Evolutionary conservation across 2,329 filamentous ascomycete species (phyloP).

Genomic region (Exserohilum turcica): DNA sequence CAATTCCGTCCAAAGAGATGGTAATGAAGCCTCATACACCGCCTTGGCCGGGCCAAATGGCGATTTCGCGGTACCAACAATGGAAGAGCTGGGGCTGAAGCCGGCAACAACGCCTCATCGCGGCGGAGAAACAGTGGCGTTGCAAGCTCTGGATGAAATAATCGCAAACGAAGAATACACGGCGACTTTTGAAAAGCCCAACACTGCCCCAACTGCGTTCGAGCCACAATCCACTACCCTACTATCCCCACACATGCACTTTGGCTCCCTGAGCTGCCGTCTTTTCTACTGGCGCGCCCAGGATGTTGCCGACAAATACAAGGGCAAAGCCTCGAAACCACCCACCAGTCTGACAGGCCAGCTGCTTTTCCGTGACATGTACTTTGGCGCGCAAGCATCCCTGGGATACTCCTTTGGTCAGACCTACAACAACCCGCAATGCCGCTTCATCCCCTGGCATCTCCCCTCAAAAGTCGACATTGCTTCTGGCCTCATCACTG

Average conservation of each 20-base stretch:
- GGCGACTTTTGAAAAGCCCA: conserved; percentile 76
- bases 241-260: conserved; percentile 74
- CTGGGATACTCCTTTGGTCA: conserved; percentile 69
- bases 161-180: conserved; percentile 68
- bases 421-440: conserved; percentile 67
- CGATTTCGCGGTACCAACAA: conserved; percentile 72
- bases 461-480: conserved; percentile 65
- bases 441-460: conserved; percentile 80
- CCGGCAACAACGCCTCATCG: conserved; percentile 68
- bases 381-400: conserved; percentile 75
- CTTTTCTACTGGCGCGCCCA: conserved; percentile 75
- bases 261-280: conserved; percentile 71
- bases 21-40: conserved; percentile 63
- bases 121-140: conserved; percentile 71
- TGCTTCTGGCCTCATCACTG: conserved; percentile 56
- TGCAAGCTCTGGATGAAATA: conserved; percentile 63
- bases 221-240: conserved; percentile 74
- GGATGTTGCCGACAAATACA: conserved; percentile 64
- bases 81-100: conserved; percentile 69
- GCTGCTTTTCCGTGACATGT: conserved; percentile 80
- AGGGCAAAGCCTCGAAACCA: conserved; percentile 60
- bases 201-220: conserved; percentile 75
- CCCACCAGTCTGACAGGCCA: conserved; percentile 75
- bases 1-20: conserved; percentile 62
- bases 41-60: conserved; percentile 68